Evolutionary conservation across 2,329 filamentous ascomycete genomes (phyloP).

Genomic region (Alternaria ethzedia): DNA sequence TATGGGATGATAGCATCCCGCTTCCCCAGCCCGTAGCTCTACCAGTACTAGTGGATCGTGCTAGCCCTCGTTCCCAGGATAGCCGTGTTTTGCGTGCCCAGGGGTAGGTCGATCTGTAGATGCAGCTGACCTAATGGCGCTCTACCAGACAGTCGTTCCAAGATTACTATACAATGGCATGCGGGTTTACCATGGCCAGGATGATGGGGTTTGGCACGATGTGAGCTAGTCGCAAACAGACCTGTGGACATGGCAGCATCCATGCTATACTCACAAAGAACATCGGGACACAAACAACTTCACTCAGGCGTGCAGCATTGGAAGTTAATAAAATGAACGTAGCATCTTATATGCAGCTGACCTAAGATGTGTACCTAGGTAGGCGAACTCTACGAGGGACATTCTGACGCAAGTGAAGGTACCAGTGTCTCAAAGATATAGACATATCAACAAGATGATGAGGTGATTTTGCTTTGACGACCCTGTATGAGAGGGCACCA

Average conservation of each 20-base stretch:
- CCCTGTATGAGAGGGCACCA: not conserved
- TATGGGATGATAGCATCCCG: conserved; percentile 2
- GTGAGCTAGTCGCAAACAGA: not conserved
- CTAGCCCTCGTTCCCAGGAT: not conserved
- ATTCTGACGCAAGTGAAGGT: not conserved
- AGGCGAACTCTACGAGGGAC: not conserved
- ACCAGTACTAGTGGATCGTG: not conserved
- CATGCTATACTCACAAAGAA: not conserved
- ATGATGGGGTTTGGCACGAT: not conserved
- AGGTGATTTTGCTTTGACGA: not conserved
- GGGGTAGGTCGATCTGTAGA: conserved; percentile 1
- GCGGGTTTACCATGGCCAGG: not conserved
- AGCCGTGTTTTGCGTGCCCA: not conserved
- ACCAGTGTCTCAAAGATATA: not conserved
- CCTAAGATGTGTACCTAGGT: not conserved
- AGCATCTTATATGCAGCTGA: not conserved
- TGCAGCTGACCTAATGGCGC: not conserved
- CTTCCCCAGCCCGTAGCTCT: conserved; percentile 12
- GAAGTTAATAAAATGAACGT: not conserved
- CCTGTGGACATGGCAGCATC: not conserved
- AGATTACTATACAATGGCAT: not conserved
- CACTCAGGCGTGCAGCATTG: not conserved
- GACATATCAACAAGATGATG: not conserved
- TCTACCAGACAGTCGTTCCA: not conserved
- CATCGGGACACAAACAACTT: not conserved